Conservation (phyloP, 2,329 filamentous ascomycete genomes). For the Pseudovirgaria hyperparasitica region DNA sequence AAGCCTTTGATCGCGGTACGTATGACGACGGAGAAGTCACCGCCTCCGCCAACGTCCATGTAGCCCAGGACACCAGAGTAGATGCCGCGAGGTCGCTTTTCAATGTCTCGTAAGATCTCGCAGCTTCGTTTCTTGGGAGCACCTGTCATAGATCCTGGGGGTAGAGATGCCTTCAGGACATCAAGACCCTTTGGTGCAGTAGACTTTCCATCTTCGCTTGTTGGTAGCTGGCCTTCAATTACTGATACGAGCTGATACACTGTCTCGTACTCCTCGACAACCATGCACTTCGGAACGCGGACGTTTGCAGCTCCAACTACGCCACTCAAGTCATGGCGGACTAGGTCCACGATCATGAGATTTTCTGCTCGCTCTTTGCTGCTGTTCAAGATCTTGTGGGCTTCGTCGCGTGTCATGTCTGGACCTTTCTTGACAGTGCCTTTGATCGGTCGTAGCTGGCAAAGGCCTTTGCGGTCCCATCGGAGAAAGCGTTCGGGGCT, state of each 20-base stretch:
- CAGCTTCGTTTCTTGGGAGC: slow-evolving; percentile 90
- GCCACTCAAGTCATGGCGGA: slow-evolving; percentile 85
- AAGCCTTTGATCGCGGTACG: slow-evolving; percentile 54
- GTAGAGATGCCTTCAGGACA: slow-evolving; percentile 63
- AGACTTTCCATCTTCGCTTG: slow-evolving; percentile 15
- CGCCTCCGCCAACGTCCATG: slow-evolving; percentile 70
- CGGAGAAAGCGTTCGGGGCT: slow-evolving; percentile 84
- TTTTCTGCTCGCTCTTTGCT: slow-evolving; percentile 93
- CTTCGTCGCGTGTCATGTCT: slow-evolving; percentile 56
- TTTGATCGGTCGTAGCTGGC: slow-evolving; percentile 88
- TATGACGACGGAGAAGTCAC: slow-evolving; percentile 88
- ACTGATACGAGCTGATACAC: slow-evolving; percentile 89
- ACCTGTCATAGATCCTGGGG: slow-evolving; percentile 92
- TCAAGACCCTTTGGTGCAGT: slow-evolving; percentile 47
- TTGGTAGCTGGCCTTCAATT: slow-evolving; percentile 49
- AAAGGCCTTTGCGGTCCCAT: slow-evolving; percentile 47
- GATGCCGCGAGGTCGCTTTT: slow-evolving; percentile 54
- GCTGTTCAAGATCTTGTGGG: slow-evolving; percentile 58
- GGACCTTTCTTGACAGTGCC: slow-evolving; percentile 77
- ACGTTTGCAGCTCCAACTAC: slow-evolving; percentile 67
- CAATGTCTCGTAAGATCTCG: slow-evolving; percentile 62
- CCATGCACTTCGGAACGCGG: slow-evolving; percentile 62
- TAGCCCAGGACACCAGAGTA: slow-evolving; percentile 89
- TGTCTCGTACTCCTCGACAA: slow-evolving; percentile 80
- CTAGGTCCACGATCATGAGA: slow-evolving; percentile 93